Conservation (phyloP, 805 yeast species). For the Wickerhamiella nectarea region DNA sequence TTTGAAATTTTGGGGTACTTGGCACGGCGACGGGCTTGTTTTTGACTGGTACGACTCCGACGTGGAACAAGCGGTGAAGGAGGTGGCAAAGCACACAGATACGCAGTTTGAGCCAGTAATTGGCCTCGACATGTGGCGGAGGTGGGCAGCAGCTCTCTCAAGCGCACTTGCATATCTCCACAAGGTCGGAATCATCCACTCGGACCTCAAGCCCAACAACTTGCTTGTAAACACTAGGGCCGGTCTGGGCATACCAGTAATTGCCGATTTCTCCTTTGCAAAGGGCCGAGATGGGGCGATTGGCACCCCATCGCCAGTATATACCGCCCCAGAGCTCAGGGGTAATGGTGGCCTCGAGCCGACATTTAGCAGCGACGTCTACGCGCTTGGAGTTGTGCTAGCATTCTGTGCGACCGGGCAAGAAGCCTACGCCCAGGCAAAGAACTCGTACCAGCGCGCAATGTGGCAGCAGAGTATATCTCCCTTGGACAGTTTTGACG, state of each 20-base stretch:
- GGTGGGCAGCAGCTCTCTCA: slow-evolving; percentile 21
- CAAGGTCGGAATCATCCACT: slow-evolving; percentile 28
- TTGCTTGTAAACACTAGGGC: slow-evolving; percentile 24
- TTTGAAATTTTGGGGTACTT: slow-evolving; percentile 1
- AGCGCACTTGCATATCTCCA: slow-evolving; percentile 19
- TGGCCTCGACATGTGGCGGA: slow-evolving; percentile 18
- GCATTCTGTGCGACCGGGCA: slow-evolving; percentile 35
- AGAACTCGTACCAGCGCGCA: slow-evolving; percentile 23
- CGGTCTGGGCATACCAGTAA: slow-evolving; percentile 22
- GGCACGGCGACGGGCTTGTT: slow-evolving; percentile 11
- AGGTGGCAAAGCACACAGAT: not conserved
- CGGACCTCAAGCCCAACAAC: slow-evolving; percentile 38
- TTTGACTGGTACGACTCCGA: slow-evolving; percentile 15
- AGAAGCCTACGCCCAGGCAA: slow-evolving; percentile 31
- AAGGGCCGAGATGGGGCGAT: slow-evolving; percentile 22
- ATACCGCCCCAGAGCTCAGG: slow-evolving; percentile 35
- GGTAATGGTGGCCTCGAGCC: slow-evolving; percentile 24
- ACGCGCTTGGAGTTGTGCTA: slow-evolving; percentile 35
- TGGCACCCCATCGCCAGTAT: slow-evolving; percentile 29
- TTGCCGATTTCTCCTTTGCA: slow-evolving; percentile 35
- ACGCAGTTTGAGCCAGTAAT: slow-evolving; percentile 16
- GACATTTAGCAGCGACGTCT: slow-evolving; percentile 31
- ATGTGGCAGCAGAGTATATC: slow-evolving; percentile 23
- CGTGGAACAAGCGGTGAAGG: slow-evolving; percentile 8
- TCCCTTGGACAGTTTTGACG: slow-evolving; percentile 20